Conservation (phyloP, 805 yeast species). For the Suhomyces sp. region DNA sequence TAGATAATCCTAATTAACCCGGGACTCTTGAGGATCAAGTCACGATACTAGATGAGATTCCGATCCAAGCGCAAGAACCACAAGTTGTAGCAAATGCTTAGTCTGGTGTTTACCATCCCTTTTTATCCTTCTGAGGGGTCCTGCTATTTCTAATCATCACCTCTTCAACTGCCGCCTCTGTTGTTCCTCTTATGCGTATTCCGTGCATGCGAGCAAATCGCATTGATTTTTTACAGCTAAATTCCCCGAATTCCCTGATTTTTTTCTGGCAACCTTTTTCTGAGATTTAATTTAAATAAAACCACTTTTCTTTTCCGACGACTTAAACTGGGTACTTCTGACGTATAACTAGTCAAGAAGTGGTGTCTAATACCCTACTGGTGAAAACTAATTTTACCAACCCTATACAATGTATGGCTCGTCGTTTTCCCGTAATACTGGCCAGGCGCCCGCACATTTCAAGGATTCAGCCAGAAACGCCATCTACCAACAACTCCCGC, state of each 20-base stretch:
- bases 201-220: background rate
- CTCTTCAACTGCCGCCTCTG: background rate
- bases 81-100: background rate
- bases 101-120: too few species aligned
- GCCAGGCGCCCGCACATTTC: conserved; percentile 36
- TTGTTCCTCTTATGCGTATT: background rate
- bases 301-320: background rate
- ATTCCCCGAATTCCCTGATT: background rate
- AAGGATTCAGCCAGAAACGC: conserved; percentile 43
- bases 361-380: background rate
- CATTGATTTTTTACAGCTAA: background rate
- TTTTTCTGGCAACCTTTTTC: background rate
- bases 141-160: background rate
- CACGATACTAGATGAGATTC: background rate
- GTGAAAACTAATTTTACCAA: background rate
- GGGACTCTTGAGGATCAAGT: background rate
- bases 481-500: conserved; percentile 41
- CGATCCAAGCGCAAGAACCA: background rate
- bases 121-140: background rate
- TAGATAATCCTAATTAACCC: background rate
- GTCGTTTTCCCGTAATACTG: conserved; percentile 22
- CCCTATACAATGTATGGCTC: conserved; percentile 28
- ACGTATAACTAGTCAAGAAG: background rate
- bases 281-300: background rate
- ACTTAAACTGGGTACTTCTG: background rate